Evolutionary conservation across 306 rosid genomes (phyloP).

Genomic region (Prunus mume): DNA sequence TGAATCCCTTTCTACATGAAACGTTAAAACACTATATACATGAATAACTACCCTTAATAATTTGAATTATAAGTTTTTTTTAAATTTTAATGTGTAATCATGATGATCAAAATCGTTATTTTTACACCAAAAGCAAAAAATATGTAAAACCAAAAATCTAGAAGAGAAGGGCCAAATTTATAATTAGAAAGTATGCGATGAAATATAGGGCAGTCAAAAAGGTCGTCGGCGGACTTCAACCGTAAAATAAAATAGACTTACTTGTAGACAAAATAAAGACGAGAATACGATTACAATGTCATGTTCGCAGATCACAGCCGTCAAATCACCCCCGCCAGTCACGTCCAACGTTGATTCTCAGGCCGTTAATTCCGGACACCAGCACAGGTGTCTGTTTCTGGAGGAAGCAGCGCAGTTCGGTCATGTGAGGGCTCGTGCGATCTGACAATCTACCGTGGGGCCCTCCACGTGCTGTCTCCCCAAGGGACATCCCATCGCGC

Average conservation of each 20-base stretch:
- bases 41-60: too few species aligned
- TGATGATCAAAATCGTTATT: too few species aligned
- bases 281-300: slow-evolving; percentile 23
- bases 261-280: background rate
- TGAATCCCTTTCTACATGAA: too few species aligned
- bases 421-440: slow-evolving; percentile 68
- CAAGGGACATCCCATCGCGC: background rate
- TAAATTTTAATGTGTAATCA: too few species aligned
- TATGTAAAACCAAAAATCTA: background rate
- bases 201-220: background rate
- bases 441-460: slow-evolving; percentile 22
- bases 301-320: slow-evolving; percentile 31
- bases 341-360: slow-evolving; percentile 35
- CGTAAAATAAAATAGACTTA: background rate
- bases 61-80: too few species aligned
- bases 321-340: slow-evolving; percentile 20
- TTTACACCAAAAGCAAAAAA: too few species aligned
- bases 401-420: slow-evolving; percentile 14
- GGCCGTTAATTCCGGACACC: slow-evolving; percentile 40
- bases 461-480: slow-evolving; percentile 51
- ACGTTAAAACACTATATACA: too few species aligned
- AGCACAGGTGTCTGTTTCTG: slow-evolving; percentile 36
- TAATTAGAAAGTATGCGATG: background rate
- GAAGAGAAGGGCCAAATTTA: too few species aligned
- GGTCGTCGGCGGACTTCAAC: background rate